Percentiles rank a stretch among this genome's conserved stretches.
phyloP scores from a whole-genome alignment of 768 basidiomycete species.

The Trametes cinnabarina region DNA sequence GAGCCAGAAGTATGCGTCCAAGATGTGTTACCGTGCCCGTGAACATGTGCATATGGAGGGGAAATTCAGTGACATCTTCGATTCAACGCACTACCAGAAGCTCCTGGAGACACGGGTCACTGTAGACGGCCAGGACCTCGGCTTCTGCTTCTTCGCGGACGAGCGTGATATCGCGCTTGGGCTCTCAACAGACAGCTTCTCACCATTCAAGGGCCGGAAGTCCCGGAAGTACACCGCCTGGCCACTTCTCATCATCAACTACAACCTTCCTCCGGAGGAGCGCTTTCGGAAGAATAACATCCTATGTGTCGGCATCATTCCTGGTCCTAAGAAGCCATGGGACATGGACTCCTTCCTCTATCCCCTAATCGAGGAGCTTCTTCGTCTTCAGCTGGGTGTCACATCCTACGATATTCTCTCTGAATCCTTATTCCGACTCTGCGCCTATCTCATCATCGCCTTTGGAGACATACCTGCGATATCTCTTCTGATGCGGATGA shows the following conservation, averaged over 20 bases:
- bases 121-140: conserved; percentile 26
- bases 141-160: conserved; percentile 37
- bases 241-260: conserved; percentile 42
- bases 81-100: conserved; percentile 31
- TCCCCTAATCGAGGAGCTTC: conserved; percentile 27
- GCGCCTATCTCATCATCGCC: conserved; percentile 21
- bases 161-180: conserved; percentile 42
- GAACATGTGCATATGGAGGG: conserved; percentile 11
- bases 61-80: conserved; percentile 36
- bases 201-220: conserved; percentile 31
- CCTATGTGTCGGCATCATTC: conserved; percentile 26
- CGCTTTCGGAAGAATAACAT: conserved; percentile 24
- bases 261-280: conserved; percentile 30
- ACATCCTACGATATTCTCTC: conserved; percentile 6
- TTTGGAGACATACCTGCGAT: conserved; percentile 28
- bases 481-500: conserved; percentile 24
- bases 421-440: conserved; percentile 15
- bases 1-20: background rate
- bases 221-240: conserved; percentile 34
- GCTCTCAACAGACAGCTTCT: conserved; percentile 42
- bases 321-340: conserved; percentile 28
- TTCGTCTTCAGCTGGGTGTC: conserved; percentile 22
- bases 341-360: conserved; percentile 32
- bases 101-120: conserved; percentile 27
- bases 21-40: conserved; percentile 16